phyloP scores from a whole-genome alignment of 2,329 filamentous ascomycete genomes.

The Fusarium fracticaudum region DNA sequence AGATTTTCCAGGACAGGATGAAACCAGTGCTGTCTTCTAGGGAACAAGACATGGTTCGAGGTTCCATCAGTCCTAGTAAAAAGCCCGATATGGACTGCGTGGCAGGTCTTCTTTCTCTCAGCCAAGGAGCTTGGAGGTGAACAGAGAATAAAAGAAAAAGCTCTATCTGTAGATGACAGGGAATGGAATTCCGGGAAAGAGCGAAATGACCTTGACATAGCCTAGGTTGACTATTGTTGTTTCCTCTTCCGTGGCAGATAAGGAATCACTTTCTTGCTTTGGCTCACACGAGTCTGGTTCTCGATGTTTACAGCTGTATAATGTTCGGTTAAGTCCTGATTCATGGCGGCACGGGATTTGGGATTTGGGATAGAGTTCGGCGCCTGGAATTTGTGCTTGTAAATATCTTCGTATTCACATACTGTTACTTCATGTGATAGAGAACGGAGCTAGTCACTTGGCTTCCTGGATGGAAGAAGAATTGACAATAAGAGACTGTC shows the following conservation, averaged over 20 bases:
- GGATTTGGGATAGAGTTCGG: slow-evolving; percentile 15
- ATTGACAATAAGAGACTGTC: slow-evolving; percentile 12
- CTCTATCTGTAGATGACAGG: slow-evolving; percentile 4
- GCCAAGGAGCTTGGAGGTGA: slow-evolving; percentile 88
- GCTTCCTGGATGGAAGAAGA: slow-evolving; percentile 34
- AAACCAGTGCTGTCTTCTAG: slow-evolving; percentile 35
- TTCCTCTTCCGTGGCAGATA: slow-evolving; percentile 18
- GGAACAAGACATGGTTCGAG: slow-evolving; percentile 72
- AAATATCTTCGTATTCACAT: slow-evolving; percentile 37
- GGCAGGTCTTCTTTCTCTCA: slow-evolving; percentile 86
- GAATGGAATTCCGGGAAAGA: slow-evolving; percentile 21
- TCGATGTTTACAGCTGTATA: slow-evolving; percentile 20
- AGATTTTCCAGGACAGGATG: slow-evolving; percentile 64
- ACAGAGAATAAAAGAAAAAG: neutral
- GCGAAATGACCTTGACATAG: slow-evolving; percentile 19
- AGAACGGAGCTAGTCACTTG: slow-evolving; percentile 7
- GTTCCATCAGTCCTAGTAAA: slow-evolving; percentile 73
- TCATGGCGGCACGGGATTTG: slow-evolving; percentile 11
- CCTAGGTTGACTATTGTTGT: slow-evolving; percentile 19
- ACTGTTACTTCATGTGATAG: slow-evolving; percentile 19
- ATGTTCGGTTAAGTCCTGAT: slow-evolving; percentile 33
- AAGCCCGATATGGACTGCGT: slow-evolving; percentile 88
- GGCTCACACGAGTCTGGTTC: slow-evolving; percentile 23
- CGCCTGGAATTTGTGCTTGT: slow-evolving; percentile 36
- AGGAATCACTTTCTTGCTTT: slow-evolving; percentile 31